Evolutionary conservation across 495 filamentous ascomycete species (phyloP).

Genomic region (Thermothielavioides terrestris): DNA sequence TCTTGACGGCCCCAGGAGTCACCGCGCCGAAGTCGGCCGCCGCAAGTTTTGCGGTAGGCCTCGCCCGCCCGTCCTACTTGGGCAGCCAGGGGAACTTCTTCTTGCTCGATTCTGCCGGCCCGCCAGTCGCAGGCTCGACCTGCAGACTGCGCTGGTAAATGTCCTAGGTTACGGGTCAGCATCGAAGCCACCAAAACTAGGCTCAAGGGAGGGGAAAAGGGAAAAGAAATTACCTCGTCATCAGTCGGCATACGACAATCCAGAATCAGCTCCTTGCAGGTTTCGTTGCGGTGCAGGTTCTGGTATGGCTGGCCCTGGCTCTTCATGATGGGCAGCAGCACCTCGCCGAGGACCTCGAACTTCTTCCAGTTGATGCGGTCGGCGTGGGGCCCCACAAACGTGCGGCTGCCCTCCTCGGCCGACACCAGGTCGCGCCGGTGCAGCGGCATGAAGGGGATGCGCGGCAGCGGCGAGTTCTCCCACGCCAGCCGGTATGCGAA

Average conservation of each 20-base stretch:
- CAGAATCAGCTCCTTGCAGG: slow-evolving; percentile 60
- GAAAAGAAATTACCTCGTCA: slow-evolving; percentile 43
- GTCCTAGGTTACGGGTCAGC: slow-evolving; percentile 33
- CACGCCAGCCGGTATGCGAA: slow-evolving; percentile 92
- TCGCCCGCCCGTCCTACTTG: slow-evolving; percentile 20
- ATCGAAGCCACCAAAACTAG: neutral
- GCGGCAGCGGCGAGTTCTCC: slow-evolving; percentile 83
- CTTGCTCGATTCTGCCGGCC: slow-evolving; percentile 32
- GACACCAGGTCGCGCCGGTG: slow-evolving; percentile 81
- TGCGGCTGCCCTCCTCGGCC: slow-evolving; percentile 85
- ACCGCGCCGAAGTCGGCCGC: too few relatives aligned
- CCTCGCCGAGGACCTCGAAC: slow-evolving; percentile 91
- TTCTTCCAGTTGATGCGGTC: slow-evolving; percentile 95
- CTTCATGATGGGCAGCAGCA: slow-evolving; percentile 79
- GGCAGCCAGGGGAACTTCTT: slow-evolving; percentile 54
- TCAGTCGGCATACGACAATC: slow-evolving; percentile 52
- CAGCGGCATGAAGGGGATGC: slow-evolving; percentile 92
- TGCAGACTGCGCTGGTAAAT: slow-evolving; percentile 52
- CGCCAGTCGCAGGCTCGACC: slow-evolving; percentile 40
- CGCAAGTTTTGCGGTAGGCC: neutral
- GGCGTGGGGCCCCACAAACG: slow-evolving; percentile 66
- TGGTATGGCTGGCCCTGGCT: slow-evolving; percentile 81
- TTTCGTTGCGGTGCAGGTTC: slow-evolving; percentile 56
- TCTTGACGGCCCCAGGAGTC: too few relatives aligned
- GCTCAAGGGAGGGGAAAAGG: neutral